A percentile compares a stretch with the other conserved stretches of the same genome.
These are phyloP conservation scores for Thelephora aurantiotincta DNA, from an alignment of 768 basidiomycete genomes.

Conservation along the genomic window DNA sequence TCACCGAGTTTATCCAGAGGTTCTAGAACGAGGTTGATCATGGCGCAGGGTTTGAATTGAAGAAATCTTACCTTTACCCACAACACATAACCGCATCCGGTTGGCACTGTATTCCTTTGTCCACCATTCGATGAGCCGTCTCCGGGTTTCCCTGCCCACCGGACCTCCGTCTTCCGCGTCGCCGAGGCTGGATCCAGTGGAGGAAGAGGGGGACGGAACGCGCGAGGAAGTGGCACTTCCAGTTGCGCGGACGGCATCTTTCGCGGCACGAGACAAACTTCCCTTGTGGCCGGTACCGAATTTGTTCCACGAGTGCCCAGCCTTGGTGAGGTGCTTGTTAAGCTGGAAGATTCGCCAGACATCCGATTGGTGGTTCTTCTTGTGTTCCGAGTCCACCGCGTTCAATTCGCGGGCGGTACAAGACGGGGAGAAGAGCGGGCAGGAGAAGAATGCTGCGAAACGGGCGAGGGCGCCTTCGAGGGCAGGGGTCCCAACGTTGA, in stretches of 20 bases:
- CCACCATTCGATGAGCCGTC: conserved; percentile 82
- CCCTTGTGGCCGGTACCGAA: conserved; percentile 82
- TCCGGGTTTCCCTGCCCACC: conserved; percentile 67
- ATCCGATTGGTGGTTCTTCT: conserved; percentile 87
- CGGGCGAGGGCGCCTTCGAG: conserved; percentile 61
- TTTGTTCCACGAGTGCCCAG: conserved; percentile 77
- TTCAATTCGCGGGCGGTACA: conserved; percentile 85
- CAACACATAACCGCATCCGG: conserved; percentile 66
- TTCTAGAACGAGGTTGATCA: background rate
- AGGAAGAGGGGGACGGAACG: conserved; percentile 45
- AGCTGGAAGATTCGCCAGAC: conserved; percentile 92
- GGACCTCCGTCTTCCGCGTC: conserved; percentile 63
- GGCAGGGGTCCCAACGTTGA: conserved; percentile 50
- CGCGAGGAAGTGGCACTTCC: conserved; percentile 34
- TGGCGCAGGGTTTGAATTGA: background rate
- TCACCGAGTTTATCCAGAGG: conserved; percentile 38
- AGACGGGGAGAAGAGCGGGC: conserved; percentile 77
- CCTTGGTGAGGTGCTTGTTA: conserved; percentile 72
- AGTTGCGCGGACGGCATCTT: conserved; percentile 13
- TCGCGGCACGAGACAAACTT: conserved; percentile 52
- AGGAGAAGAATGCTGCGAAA: conserved; percentile 81
- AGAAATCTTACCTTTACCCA: conserved; percentile 50
- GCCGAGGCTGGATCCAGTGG: conserved; percentile 33
- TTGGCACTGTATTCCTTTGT: conserved; percentile 65
- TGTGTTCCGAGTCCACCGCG: conserved; percentile 94